phyloP scores from a whole-genome alignment of 306 rosid genomes.

The Trifolium subterraneum region DNA sequence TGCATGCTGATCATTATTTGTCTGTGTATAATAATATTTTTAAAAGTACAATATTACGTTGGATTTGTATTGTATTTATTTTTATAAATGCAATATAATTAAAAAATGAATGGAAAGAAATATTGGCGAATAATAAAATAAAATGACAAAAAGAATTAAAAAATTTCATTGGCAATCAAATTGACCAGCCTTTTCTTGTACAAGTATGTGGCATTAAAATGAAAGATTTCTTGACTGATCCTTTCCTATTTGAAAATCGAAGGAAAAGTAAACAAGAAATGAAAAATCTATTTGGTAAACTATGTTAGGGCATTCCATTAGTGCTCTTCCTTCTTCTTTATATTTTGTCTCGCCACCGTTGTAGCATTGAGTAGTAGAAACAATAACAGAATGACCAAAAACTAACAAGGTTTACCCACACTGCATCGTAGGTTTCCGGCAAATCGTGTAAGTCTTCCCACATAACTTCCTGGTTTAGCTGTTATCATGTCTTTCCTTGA shows the following conservation, averaged over 20 bases:
- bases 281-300: not conserved
- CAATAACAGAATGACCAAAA: no score
- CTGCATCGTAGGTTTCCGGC: conserved; percentile 57
- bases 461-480: conserved; percentile 62
- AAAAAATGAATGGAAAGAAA: not conserved
- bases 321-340: not conserved
- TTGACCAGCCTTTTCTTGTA: not conserved
- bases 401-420: conserved; percentile 57
- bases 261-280: not conserved
- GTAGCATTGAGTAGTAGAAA: no score
- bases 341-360: no score
- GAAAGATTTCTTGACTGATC: not conserved
- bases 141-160: not conserved
- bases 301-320: not conserved
- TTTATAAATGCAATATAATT: not conserved
- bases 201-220: not conserved
- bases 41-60: no score
- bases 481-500: conserved; percentile 54
- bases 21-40: no score
- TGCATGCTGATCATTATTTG: no score
- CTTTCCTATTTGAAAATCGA: not conserved
- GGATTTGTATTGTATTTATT: no score
- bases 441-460: conserved; percentile 52
- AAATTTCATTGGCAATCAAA: not conserved
- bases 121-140: not conserved